Evolutionary conservation across 257 asterid species (phyloP).

Genomic region (Solanum etuberosum): DNA sequence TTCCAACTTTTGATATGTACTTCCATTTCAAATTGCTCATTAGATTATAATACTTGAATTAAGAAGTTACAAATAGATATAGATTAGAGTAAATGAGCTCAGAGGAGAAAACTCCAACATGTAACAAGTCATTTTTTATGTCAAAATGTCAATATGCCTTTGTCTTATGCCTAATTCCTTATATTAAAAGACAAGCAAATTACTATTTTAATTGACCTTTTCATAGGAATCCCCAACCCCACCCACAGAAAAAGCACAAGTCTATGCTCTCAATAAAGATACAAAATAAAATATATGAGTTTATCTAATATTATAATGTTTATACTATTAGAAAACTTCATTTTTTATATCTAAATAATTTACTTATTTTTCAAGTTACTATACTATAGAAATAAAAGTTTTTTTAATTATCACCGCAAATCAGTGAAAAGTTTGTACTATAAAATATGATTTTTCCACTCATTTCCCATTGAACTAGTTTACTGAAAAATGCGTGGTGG

Average conservation of each 20-base stretch:
- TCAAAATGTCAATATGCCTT: conserved; percentile 32
- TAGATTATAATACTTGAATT: background rate
- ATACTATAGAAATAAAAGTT: too few species aligned
- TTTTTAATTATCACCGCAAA: too few species aligned
- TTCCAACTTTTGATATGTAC: background rate
- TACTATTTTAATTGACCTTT: conserved; percentile 6
- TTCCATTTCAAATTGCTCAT: background rate
- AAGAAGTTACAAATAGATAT: background rate
- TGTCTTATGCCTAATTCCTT: conserved; percentile 38
- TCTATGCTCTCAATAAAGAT: background rate
- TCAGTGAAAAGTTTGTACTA: too few species aligned
- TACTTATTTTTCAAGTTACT: too few species aligned
- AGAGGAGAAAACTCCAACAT: conserved; percentile 35
- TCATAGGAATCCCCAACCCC: background rate
- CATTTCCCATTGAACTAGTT: rapidly evolving
- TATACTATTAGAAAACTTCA: too few species aligned
- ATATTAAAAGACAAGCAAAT: conserved; percentile 15
- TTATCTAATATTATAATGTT: background rate
- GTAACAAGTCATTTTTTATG: conserved; percentile 34
- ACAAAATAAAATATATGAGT: background rate
- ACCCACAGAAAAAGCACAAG: background rate
- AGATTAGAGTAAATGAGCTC: conserved; percentile 5
- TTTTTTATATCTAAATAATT: too few species aligned
- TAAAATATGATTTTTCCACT: too few species aligned
- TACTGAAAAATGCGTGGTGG: too few species aligned